phyloP scores from a whole-genome alignment of 805 yeast genomes.

The Lachancea thermotolerans region DNA sequence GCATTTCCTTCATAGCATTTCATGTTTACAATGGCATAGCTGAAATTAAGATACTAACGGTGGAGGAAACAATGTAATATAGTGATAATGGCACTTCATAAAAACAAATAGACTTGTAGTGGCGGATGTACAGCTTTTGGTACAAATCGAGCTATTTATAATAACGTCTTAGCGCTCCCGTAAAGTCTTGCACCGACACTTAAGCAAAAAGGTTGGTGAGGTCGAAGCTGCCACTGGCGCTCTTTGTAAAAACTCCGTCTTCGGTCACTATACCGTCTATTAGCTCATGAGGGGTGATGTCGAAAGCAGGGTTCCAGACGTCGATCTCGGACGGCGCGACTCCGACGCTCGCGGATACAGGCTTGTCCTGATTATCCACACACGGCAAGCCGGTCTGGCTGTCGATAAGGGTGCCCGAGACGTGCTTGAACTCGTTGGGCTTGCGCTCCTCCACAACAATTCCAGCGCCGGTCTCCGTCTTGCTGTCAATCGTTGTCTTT shows the following conservation, averaged over 20 bases:
- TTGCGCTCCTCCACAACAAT: conserved; percentile 89
- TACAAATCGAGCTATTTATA: too few relatives aligned
- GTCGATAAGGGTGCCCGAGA: conserved; percentile 59
- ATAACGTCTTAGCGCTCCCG: background rate
- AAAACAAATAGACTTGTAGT: too few relatives aligned
- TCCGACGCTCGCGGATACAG: conserved; percentile 48
- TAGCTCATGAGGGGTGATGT: conserved; percentile 75
- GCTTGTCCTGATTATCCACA: conserved; percentile 24
- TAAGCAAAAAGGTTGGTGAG: conserved; percentile 28
- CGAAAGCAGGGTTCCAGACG: conserved; percentile 97
- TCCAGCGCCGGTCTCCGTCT: conserved; percentile 58
- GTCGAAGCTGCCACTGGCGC: conserved; percentile 43
- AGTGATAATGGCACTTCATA: too few relatives aligned
- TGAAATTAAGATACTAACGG: too few relatives aligned
- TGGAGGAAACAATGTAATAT: too few relatives aligned
- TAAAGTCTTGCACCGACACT: background rate
- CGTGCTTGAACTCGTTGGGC: conserved; percentile 63
- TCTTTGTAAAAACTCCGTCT: conserved; percentile 49
- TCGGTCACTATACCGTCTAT: conserved; percentile 92
- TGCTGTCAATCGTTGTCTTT: conserved; percentile 75
- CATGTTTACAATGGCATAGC: too few relatives aligned
- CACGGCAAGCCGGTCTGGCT: conserved; percentile 19
- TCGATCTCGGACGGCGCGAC: conserved; percentile 78
- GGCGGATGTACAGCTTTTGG: too few relatives aligned
- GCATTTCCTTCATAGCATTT: too few relatives aligned